Evolutionary conservation across 345 rosid genomes (phyloP).

Genomic region (Syzygium grande): DNA sequence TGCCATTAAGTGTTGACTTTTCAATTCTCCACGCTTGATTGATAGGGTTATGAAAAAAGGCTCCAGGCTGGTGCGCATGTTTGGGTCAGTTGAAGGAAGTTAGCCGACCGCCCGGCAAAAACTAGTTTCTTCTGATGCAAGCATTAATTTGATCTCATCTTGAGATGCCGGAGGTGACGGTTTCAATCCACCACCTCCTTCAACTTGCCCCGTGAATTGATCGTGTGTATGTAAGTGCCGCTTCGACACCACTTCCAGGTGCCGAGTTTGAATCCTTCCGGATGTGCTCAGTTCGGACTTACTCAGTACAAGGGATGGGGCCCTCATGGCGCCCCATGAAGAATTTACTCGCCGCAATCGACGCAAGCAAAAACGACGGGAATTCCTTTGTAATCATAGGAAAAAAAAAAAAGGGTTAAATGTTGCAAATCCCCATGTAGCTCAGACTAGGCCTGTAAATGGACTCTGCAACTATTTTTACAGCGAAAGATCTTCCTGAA

Average conservation of each 20-base stretch:
- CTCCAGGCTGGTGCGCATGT: rapidly evolving
- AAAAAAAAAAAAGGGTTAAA: no score
- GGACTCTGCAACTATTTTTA: not conserved
- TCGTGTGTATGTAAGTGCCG: not conserved
- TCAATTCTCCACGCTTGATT: not conserved
- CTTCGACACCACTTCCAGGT: not conserved
- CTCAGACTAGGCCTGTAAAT: rapidly evolving
- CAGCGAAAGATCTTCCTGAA: not conserved
- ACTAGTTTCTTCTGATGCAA: not conserved
- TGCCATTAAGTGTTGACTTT: not conserved
- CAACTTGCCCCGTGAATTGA: no score
- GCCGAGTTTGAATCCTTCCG: not conserved
- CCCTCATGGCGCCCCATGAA: not conserved
- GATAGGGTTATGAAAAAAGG: not conserved
- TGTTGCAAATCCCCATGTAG: no score
- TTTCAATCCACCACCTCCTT: not conserved
- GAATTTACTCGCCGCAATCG: rapidly evolving
- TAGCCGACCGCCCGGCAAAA: not conserved
- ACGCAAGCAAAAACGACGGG: rapidly evolving
- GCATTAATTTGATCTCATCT: not conserved
- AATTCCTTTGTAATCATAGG: not conserved
- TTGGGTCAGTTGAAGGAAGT: not conserved
- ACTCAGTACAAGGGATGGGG: not conserved
- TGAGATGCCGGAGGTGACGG: not conserved
- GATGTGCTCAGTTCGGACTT: not conserved